Evolutionary conservation across 176 grass and related monocot species (phyloP), one percentile per base, ranked within the genome.

Genomic region (Rhipidocladum racemiflorum): DNA sequence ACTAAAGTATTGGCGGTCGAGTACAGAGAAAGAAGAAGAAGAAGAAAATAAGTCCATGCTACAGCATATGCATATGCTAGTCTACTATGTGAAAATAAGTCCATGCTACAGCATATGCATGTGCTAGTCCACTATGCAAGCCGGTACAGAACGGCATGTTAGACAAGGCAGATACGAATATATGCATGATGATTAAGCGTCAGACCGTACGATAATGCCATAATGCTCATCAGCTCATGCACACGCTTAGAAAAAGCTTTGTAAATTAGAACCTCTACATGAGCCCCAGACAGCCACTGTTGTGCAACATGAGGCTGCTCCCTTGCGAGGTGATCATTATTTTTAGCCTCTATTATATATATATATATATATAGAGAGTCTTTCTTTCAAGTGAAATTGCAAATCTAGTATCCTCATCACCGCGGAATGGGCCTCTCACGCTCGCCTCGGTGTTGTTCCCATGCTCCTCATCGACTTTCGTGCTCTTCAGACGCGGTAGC

Each of bases 181-280:
- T 65, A 34, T 24, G 86, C 59, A 43, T 72, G 67, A 24, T 56
- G 48, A 74, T 28, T 79, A 79, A 68, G 4, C 59, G 46, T 18
- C 18, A 23, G 5, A 20, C 5, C 8, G 49, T 67, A 65, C 38
- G 23, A 61, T 79, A 79, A 84, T 60, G 48, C 17, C 48, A 74
- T 53, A 9, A 55, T 48, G 48, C 24, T 8, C 12, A 46, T 46
- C 44, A 46, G 12, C 3, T 45, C 28, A 38, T 68, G 75, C 81
- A 68, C 87, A 88, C 84, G 87, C 30, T 38, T 27, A 28, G 36
- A 73, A 46, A 69, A 39, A 12, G 21, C 20, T 72, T 73, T 61
- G 24, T 66, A 59, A 65, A 38, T 55, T 32, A 65, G 34, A 49
- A 23, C 25, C 21, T 11, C 65, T 66, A 83, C 70, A 76, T 77